These are phyloP conservation scores for Platanthera zijinensis DNA, from an alignment of 106 monocot genomes.

Conservation along the genomic window DNA sequence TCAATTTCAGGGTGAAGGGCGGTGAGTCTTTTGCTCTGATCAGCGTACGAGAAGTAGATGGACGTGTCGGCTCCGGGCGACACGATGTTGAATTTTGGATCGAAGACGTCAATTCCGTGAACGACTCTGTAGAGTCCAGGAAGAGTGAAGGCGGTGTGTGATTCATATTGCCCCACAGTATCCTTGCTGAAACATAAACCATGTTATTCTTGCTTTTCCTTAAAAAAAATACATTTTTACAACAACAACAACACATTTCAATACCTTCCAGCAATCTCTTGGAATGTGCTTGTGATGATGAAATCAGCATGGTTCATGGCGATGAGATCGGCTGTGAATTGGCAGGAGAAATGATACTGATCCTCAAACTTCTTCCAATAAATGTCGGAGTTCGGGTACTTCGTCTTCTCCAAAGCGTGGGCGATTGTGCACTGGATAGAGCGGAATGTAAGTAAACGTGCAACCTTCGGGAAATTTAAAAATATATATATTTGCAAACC, in stretches of 20 bases:
- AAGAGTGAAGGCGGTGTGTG: conserved; percentile 67
- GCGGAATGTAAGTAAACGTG: not conserved
- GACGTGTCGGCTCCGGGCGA: conserved; percentile 80
- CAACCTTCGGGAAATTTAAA: not conserved
- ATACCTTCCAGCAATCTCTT: conserved; percentile 79
- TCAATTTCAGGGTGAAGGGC: conserved; percentile 64
- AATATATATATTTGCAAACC: conserved; percentile 16
- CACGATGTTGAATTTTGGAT: conserved; percentile 80
- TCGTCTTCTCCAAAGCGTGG: conserved; percentile 77
- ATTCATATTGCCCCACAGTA: conserved; percentile 74
- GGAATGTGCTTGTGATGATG: conserved; percentile 80
- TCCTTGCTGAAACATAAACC: conserved; percentile 50
- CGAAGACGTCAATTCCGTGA: conserved; percentile 73
- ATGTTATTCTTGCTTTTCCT: not conserved
- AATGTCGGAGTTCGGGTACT: conserved; percentile 71
- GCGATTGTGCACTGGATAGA: conserved; percentile 66
- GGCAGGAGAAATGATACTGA: conserved; percentile 80
- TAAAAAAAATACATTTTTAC: not conserved
- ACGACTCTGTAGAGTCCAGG: conserved; percentile 76
- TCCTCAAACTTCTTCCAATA: conserved; percentile 77
- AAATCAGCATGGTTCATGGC: conserved; percentile 85
- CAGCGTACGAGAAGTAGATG: conserved; percentile 63
- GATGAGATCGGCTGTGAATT: conserved; percentile 75
- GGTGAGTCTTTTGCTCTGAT: conserved; percentile 49
- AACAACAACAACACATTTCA: not conserved